Base-by-base conservation (phyloP, 495 filamentous ascomycete species). In the Penicillium longicatenatum region DNA sequence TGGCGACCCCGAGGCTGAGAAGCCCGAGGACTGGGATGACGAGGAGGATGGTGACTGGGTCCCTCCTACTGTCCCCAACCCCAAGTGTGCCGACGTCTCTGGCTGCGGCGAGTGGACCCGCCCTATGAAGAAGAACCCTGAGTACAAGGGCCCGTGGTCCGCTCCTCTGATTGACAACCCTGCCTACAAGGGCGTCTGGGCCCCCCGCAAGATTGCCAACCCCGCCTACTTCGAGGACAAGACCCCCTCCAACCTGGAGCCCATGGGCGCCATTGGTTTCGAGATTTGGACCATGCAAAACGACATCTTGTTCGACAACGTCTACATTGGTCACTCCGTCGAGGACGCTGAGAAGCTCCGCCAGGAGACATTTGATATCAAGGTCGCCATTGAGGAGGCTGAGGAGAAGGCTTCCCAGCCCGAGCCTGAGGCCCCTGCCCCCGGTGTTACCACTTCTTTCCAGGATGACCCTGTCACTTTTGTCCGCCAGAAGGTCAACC, bases 211-310 rank as follows among this genome's bases (percentile, higher is more conserved):
- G 89, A 97, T 98, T 67, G 79, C 89, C 76, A 99, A 99, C 86
- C 95, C 95, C 45, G 84, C 86, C 72, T 99, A 89, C 84, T 99
- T 86, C 64, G 95, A 99, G 84, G 95, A 98, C 85, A 96, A 97
- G 87, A 88, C 84, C 47, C 95, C 95, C 30, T 82, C 94, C 70
- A 93, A 96, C 85, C 86, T 99, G 64, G 95, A 99, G 81, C 92
- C 94, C 55, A 98, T 99, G 75, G 95, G 95, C 61, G 95, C 93
- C 80, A 91, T 97, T 79, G 93, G 94, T 65, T 97, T 97, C 66
- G 95, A 98, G 78, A 90, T 98, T 78, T 98, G 94, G 94, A 98
- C 95, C 66, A 98, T 98, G 94, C 94, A 97, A 72, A 95, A 87
- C 75, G 90, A 97, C 74, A 97, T 98, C 62, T 87, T 97, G 65